Evolutionary conservation across 495 filamentous ascomycete genomes (phyloP).

Genomic region (Hypoxylon crocopeplum): DNA sequence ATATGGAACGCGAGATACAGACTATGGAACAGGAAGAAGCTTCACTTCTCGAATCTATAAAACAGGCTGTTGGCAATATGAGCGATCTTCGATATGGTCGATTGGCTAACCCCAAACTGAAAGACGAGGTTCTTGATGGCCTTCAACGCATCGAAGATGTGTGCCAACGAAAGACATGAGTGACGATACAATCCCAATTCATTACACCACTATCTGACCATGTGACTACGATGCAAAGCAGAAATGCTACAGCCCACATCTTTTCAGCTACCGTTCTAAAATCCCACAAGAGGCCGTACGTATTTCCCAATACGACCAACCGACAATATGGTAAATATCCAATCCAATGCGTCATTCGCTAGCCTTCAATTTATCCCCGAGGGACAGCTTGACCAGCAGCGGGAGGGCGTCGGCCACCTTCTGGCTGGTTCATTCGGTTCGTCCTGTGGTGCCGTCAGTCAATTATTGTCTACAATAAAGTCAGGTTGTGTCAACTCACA

Average conservation of each 20-base stretch:
- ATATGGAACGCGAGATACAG: constrained; percentile 71
- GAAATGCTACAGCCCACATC: background rate
- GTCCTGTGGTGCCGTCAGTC: constrained; percentile 25
- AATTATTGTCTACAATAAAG: background rate
- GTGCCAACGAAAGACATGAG: constrained; percentile 59
- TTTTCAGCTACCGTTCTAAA: background rate
- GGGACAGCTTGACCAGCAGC: constrained; percentile 41
- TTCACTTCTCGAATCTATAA: constrained; percentile 64
- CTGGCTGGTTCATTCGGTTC: constrained; percentile 45
- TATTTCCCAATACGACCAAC: background rate
- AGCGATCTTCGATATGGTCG: constrained; percentile 86
- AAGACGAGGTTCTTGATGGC: constrained; percentile 68
- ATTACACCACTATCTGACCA: constrained; percentile 27
- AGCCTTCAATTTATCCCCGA: constrained; percentile 21
- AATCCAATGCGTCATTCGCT: background rate
- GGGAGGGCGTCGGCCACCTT: constrained; percentile 33
- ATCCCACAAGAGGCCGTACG: background rate
- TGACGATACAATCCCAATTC: constrained; percentile 13
- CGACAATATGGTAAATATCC: background rate
- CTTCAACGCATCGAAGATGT: constrained; percentile 67
- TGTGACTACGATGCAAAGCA: constrained; percentile 14
- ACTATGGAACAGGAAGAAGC: constrained; percentile 69
- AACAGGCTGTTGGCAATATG: constrained; percentile 69
- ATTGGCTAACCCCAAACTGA: constrained; percentile 64
- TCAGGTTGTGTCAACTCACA: constrained; percentile 67